These are phyloP conservation scores for Pseudotsuga menziesii DNA, from an alignment of 75 land plant genomes.

Conservation along the genomic window DNA sequence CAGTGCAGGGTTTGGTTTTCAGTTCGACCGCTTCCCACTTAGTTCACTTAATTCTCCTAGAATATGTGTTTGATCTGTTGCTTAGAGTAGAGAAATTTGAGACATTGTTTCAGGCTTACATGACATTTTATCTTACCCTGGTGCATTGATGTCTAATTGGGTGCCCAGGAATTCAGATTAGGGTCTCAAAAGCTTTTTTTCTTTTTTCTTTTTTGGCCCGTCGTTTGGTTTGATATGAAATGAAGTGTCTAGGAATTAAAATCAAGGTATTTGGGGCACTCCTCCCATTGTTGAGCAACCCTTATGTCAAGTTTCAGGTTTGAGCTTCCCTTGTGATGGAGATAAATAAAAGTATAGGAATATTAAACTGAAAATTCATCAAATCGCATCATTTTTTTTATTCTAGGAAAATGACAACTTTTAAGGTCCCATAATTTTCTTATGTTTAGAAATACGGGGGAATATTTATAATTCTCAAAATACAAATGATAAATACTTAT, in stretches of 20 bases:
- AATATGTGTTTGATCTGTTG: neutral
- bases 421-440: neutral
- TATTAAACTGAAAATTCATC: neutral
- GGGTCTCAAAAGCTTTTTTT: no score
- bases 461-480: neutral
- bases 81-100: neutral
- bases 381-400: neutral
- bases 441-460: neutral
- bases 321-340: no score
- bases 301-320: no score
- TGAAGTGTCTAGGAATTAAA: neutral
- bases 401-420: neutral
- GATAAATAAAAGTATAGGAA: no score
- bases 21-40: neutral
- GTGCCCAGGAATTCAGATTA: no score
- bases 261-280: neutral
- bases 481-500: no score
- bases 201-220: no score
- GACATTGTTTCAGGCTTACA: neutral
- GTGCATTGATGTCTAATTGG: no score
- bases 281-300: neutral
- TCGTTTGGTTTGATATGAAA: neutral
- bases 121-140: no score
- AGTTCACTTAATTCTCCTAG: no score
- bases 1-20: neutral